Evolutionary conservation across 2,329 filamentous ascomycete species (phyloP).

Genomic region (Nannizziopsis arthrosporioides): DNA sequence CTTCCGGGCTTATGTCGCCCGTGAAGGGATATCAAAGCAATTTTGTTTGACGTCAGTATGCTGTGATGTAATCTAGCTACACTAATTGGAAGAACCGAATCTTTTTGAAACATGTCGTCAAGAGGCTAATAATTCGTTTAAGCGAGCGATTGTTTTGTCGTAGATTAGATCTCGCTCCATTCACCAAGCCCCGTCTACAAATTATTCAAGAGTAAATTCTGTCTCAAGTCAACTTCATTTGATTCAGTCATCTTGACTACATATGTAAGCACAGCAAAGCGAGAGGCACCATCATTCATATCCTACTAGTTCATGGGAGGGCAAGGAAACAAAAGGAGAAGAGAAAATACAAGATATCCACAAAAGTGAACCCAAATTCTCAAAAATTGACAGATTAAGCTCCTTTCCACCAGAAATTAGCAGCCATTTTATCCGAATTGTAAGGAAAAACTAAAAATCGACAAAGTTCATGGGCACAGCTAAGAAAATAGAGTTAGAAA

Average conservation of each 20-base stretch:
- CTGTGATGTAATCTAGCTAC: too few relatives aligned
- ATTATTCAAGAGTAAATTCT: neutral
- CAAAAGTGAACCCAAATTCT: constrained; percentile 3
- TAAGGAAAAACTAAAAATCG: neutral
- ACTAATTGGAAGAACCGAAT: neutral
- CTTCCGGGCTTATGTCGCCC: too few relatives aligned
- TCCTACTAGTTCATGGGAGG: constrained; percentile 7
- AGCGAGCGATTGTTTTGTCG: too few relatives aligned
- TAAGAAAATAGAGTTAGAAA: neutral
- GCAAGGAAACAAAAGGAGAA: constrained; percentile 3
- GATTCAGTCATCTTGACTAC: constrained; percentile 8
- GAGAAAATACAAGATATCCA: constrained; percentile 4
- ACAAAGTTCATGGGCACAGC: neutral
- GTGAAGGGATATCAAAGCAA: too few relatives aligned
- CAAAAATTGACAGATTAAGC: constrained; percentile 5
- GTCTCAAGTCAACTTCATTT: constrained; percentile 3
- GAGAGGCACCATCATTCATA: constrained; percentile 7
- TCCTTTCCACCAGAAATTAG: constrained; percentile 6
- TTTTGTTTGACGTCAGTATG: too few relatives aligned
- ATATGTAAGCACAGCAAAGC: neutral
- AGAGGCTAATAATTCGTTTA: too few relatives aligned
- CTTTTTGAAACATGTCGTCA: neutral
- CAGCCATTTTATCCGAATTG: constrained; percentile 6
- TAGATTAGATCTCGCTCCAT: too few relatives aligned
- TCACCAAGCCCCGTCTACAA: too few relatives aligned